Base-by-base conservation (phyloP, 2,329 filamentous ascomycete species). In the Lithohypha guttulata region DNA sequence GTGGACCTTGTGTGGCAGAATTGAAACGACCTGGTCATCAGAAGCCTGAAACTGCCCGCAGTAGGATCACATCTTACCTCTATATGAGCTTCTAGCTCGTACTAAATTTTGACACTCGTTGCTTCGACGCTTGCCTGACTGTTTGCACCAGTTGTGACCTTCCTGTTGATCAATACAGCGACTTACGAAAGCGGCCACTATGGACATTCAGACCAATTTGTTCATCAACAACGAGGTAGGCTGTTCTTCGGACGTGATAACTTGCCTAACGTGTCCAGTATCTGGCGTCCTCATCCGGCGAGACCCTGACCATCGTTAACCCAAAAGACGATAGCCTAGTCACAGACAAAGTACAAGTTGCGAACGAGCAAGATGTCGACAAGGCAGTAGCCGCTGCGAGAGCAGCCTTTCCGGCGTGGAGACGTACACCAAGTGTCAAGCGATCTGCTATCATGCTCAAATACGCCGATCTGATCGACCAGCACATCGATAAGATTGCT, bases 391-490 rank as follows among this genome's bases (percentile, higher is more conserved):
- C 63, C 10, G 71, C 77, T 8, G 81, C 82, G 1, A 64, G 75
- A 11, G 63, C 65, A 6, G 82, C 84, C 1, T 79, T 83, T 57
- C 71, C 70, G 29, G 60, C 68, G 41, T 93, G 84, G 84, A 68
- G 70, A 29, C 72, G 71, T 2, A 75, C 71, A 2, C 75, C 73
- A 29, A 71, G 77, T 1, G 54, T 64, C 15, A 54, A 68, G 15
- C 79, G 81, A 19, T 17, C 19, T 9, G 38, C 23, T 25, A 41
- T 43, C 15, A 34, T 43, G 20, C 42, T 43, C 29, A 54, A 56
- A 56, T 72, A 87, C 20, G 77, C 55, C 11, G 52, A 55, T 32
- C 44, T 57, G 31, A 32, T 55, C 17, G 53, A 57, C 8, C 27
- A 54, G 25, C 39, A 56, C 21, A 36, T 37, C 28, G 49, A 56